Percentiles rank a stretch among this genome's conserved stretches.
These are phyloP conservation scores for Claviceps sorghi DNA, from an alignment of 2,329 filamentous ascomycete species.

Conservation along the genomic window DNA sequence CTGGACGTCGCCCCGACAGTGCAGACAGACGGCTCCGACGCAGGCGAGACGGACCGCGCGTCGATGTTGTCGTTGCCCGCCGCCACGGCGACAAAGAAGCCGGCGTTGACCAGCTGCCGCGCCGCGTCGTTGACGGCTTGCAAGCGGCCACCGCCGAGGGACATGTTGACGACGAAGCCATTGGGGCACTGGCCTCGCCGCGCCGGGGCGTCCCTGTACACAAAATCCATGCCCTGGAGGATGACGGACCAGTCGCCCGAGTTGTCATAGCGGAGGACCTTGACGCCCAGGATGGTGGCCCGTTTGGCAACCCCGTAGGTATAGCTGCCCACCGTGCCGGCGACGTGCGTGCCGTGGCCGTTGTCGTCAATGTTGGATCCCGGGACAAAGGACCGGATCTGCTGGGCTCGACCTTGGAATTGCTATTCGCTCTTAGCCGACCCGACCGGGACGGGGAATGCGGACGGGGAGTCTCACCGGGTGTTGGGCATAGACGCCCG, in stretches of 20 bases:
- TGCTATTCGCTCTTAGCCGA: not conserved
- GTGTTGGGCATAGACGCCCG: not conserved
- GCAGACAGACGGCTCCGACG: constrained; percentile 26
- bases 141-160: constrained; percentile 29
- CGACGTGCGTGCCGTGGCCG: constrained; percentile 50
- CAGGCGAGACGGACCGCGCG: constrained; percentile 24
- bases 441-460: too few species aligned
- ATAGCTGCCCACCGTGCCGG: constrained; percentile 44
- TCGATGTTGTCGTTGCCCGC: constrained; percentile 32
- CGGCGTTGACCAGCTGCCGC: constrained; percentile 22
- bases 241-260: constrained; percentile 19
- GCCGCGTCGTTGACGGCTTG: constrained; percentile 31
- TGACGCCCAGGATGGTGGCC: constrained; percentile 39
- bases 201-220: constrained; percentile 16
- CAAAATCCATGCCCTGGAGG: constrained; percentile 26
- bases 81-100: constrained; percentile 35
- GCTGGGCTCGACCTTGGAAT: not conserved
- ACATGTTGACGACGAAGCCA: constrained; percentile 35
- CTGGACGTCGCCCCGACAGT: constrained; percentile 29
- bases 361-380: constrained; percentile 30
- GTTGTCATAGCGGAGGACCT: constrained; percentile 31
- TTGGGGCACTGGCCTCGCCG: constrained; percentile 19
- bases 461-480: not conserved
- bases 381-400: not conserved
- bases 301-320: constrained; percentile 50